phyloP scores from a whole-genome alignment of 2,329 filamentous ascomycete genomes.

The Cercospora berteroae region DNA sequence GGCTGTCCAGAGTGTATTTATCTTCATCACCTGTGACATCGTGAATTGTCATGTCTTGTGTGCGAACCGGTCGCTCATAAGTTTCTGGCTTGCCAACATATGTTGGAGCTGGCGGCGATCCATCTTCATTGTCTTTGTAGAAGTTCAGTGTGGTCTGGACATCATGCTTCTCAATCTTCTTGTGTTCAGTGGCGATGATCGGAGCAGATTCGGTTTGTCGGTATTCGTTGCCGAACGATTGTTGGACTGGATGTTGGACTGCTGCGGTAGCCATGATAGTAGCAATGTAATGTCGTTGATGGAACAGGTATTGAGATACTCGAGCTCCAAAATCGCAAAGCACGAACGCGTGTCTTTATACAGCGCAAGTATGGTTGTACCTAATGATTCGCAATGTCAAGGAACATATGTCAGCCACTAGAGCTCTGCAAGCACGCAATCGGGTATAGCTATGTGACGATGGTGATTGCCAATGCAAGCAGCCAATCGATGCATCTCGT shows the following conservation, averaged over 20 bases:
- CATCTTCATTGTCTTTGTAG: conserved; percentile 29
- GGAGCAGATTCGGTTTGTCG: conserved; percentile 7
- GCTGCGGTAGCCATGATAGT: conserved; percentile 25
- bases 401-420: conserved; percentile 18
- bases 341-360: neutral
- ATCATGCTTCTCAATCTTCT: conserved; percentile 23
- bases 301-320: neutral
- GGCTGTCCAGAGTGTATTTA: conserved; percentile 29
- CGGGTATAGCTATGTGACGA: conserved; percentile 18
- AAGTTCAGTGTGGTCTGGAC: conserved; percentile 28
- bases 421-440: conserved; percentile 21
- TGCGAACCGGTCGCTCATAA: conserved; percentile 35
- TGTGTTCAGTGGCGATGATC: conserved; percentile 5
- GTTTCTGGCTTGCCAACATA: conserved; percentile 32
- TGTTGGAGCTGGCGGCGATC: conserved; percentile 24
- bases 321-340: neutral
- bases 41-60: conserved; percentile 38
- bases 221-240: conserved; percentile 14
- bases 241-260: conserved; percentile 19
- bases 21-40: conserved; percentile 49
- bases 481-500: conserved; percentile 11
- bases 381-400: neutral
- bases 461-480: conserved; percentile 17
- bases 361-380: neutral
- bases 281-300: neutral